These are phyloP conservation scores for Talaromyces liani DNA, from an alignment of 495 filamentous ascomycete species.

Conservation along the genomic window DNA sequence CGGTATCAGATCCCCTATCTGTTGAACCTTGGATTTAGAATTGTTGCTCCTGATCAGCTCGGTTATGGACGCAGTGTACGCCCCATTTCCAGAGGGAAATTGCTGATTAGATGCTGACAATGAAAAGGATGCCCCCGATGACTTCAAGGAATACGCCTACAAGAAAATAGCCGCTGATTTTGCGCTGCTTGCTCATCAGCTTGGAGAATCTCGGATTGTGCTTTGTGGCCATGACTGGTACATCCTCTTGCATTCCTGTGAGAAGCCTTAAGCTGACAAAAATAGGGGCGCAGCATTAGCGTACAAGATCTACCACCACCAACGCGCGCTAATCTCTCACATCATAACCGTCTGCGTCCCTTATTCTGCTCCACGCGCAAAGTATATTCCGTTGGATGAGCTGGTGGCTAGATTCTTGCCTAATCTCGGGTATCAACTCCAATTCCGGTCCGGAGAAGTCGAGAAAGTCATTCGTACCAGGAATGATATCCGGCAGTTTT, in stretches of 20 bases:
- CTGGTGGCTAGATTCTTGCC: conserved; percentile 52
- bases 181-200: conserved; percentile 50
- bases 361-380: conserved; percentile 44
- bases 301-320: conserved; percentile 60
- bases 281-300: conserved; percentile 48
- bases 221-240: conserved; percentile 89
- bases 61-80: conserved; percentile 71
- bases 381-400: conserved; percentile 40
- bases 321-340: conserved; percentile 61
- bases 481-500: conserved; percentile 55
- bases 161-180: conserved; percentile 68
- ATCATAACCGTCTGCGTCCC: conserved; percentile 78
- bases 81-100: not conserved
- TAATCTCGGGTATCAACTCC: conserved; percentile 79
- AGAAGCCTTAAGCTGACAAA: not conserved
- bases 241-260: conserved; percentile 8
- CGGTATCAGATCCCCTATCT: conserved; percentile 76
- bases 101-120: not conserved
- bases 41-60: conserved; percentile 73
- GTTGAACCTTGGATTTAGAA: conserved; percentile 56
- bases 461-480: conserved; percentile 49
- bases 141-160: conserved; percentile 52
- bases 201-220: conserved; percentile 54
- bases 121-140: conserved; percentile 49
- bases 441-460: conserved; percentile 59